Conservation (phyloP, 495 filamentous ascomycete genomes). For the Tetracladium setigerum region DNA sequence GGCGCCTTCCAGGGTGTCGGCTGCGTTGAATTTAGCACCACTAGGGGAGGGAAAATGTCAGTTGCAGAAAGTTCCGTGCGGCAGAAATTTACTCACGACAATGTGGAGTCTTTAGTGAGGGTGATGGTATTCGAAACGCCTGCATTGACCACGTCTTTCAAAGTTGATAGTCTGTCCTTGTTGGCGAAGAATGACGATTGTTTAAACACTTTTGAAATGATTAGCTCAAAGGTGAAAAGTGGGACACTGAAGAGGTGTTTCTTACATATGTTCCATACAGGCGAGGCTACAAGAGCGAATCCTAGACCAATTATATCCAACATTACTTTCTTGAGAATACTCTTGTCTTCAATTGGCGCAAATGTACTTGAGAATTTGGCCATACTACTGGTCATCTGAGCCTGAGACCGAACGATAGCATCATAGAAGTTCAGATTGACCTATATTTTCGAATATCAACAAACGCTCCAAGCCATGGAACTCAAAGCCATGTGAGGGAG, state of each 20-base stretch:
- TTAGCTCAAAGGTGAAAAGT: no score
- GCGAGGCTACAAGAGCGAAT: not conserved
- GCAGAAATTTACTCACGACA: no score
- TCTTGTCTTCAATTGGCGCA: not conserved
- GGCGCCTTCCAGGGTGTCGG: no score
- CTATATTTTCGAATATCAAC: not conserved
- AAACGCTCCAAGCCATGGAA: not conserved
- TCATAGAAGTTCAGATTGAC: not conserved
- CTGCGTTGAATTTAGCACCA: no score
- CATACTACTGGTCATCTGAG: not conserved
- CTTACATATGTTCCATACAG: conserved; percentile 23
- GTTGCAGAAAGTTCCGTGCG: no score
- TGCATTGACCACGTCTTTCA: no score
- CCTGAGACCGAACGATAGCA: not conserved
- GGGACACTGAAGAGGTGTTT: not conserved
- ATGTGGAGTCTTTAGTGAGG: no score
- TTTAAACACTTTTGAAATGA: no score
- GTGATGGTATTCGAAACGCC: no score
- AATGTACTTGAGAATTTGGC: not conserved
- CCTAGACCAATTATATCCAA: not conserved
- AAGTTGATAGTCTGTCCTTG: no score
- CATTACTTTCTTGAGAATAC: not conserved
- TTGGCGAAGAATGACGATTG: no score
- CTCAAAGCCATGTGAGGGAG: not conserved
- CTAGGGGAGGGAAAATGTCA: no score